These are phyloP conservation scores for Podila epigama DNA, from an alignment of 192 early-diverging fungal genomes.

Conservation along the genomic window DNA sequence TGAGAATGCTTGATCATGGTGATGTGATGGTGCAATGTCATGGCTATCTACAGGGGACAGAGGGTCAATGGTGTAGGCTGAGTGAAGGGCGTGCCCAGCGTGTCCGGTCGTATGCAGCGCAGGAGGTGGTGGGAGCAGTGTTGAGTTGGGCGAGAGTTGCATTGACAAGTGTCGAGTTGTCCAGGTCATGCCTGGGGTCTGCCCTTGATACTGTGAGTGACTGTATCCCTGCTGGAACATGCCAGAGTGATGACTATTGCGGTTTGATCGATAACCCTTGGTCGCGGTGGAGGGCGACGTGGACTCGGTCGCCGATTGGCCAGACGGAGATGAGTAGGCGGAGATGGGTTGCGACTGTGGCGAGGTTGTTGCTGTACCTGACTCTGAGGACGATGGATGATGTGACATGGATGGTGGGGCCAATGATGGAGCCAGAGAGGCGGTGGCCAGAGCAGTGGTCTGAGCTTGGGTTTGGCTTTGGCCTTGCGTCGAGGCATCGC, in stretches of 20 bases:
- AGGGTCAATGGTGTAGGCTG: conserved; percentile 7
- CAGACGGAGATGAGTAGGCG: neutral
- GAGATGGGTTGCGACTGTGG: neutral
- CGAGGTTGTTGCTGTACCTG: neutral
- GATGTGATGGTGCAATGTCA: neutral
- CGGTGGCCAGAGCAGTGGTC: neutral
- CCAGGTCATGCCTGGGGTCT: conserved; percentile 29
- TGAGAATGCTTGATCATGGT: neutral
- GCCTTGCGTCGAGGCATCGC: neutral
- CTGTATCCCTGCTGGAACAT: conserved; percentile 44
- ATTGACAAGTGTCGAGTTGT: conserved; percentile 46
- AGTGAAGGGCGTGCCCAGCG: conserved; percentile 11
- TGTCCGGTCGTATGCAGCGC: neutral
- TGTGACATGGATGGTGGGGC: neutral
- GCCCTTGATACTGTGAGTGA: conserved; percentile 28
- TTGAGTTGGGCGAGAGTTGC: conserved; percentile 31
- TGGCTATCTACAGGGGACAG: conserved; percentile 12
- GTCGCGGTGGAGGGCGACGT: conserved; percentile 11
- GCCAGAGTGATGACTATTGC: conserved; percentile 13
- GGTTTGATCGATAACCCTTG: conserved; percentile 6
- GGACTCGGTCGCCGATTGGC: neutral
- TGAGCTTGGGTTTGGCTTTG: neutral
- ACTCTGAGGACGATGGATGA: neutral
- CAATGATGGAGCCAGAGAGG: neutral
- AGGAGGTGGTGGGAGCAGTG: conserved; percentile 29